Base-by-base conservation (phyloP, 129 eudicot genomes). In the Gnaphalium uliginosum region DNA sequence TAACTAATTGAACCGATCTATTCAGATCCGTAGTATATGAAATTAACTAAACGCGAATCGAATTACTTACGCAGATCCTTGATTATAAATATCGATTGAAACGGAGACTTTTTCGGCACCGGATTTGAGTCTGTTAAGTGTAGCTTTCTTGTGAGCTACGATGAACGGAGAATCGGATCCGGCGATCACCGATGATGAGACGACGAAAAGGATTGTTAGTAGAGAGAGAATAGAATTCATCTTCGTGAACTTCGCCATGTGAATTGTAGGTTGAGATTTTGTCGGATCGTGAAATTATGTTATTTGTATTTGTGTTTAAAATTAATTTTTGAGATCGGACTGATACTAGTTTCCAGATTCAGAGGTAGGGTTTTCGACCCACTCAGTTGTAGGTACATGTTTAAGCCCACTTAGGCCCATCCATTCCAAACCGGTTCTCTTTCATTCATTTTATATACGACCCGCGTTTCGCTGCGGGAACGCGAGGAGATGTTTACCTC, bases 111-210 rank as follows among this genome's bases (percentile, higher is more conserved):
- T 83, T 69, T 87, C 87, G 29, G 71, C 39, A 37, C 75, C 85
- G 65, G 83, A 53, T 56, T 80, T 85, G 81, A 85, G 84, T 79
- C 67, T 76, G 13, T 54, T 56, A 69, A 75, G 81, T 7, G 87
- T 53, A 29, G 81, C 90, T 75, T 86, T 87, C 81, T 90, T 90
- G 80, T 90, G 96, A 8, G 90, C 92, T 29, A 90, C 84, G 24
- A 90, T 83, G 86, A 90, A 90, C 0, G 90, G 92, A 3, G 92
- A 48, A 4, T 71, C 88, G 0, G 86, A 58, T 17, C 70, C 26
- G 5, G 62, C 71, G 33, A 26, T 26, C 4, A 22, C 78, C 46
- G 71, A 41, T 2, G 78, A 62, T 26, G 78, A 43, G 14, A 73
- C 33, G 56, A 73, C 5, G 26, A 30, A 61, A 17, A 74, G 18